Percentiles rank a stretch among this genome's conserved stretches.
phyloP scores from a whole-genome alignment of 2,329 filamentous ascomycete genomes.

The Exophiala sp. region DNA sequence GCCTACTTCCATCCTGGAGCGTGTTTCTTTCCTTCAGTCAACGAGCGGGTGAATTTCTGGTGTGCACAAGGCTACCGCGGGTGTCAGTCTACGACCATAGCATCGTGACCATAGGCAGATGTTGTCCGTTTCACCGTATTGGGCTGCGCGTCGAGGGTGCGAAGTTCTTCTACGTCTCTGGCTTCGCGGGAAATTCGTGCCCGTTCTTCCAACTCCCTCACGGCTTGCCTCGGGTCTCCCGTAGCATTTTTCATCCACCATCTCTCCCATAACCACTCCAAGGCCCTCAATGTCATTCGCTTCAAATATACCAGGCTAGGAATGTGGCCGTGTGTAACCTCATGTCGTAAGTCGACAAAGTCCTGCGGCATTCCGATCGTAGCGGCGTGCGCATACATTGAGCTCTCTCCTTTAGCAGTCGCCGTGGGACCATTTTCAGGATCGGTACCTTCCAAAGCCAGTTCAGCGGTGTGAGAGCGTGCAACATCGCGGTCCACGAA shows the following conservation, averaged over 20 bases:
- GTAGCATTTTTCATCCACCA: conserved; percentile 27
- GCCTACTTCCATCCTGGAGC: too few species aligned
- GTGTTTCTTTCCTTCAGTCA: too few species aligned
- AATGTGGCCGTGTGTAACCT: conserved; percentile 74
- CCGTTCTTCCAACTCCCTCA: conserved; percentile 20
- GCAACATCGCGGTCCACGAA: conserved; percentile 30
- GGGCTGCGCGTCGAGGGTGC: neutral
- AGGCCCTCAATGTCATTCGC: conserved; percentile 56
- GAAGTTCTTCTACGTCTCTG: conserved; percentile 3
- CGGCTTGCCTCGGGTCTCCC: conserved; percentile 17
- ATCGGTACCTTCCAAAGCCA: conserved; percentile 13
- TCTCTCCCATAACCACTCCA: conserved; percentile 68
- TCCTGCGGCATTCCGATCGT: conserved; percentile 41
- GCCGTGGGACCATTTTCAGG: neutral
- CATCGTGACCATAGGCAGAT: neutral
- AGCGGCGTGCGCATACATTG: conserved; percentile 28
- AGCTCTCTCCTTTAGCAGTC: conserved; percentile 23
- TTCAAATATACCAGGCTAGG: conserved; percentile 64
- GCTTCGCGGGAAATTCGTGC: conserved; percentile 8
- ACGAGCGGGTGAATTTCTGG: too few species aligned
- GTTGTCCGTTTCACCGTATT: neutral
- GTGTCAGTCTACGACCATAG: neutral
- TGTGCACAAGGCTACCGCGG: too few species aligned
- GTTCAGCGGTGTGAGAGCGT: conserved; percentile 16
- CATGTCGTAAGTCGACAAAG: conserved; percentile 75